Evolutionary conservation across 306 rosid species (phyloP).

Genomic region (Begonia loranthoides): DNA sequence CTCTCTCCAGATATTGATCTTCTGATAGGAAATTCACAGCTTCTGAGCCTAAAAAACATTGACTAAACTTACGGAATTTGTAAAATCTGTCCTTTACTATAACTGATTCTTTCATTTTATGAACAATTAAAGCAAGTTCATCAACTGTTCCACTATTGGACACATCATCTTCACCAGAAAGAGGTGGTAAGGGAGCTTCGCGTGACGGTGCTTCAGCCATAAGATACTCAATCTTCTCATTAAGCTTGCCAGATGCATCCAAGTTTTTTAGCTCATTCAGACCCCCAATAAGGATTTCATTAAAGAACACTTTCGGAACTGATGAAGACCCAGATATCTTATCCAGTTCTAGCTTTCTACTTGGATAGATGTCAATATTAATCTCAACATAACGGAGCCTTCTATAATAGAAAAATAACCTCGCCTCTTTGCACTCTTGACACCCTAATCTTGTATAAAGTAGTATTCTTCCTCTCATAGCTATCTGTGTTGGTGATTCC

Average conservation of each 20-base stretch:
- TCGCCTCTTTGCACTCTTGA: constrained; percentile 53
- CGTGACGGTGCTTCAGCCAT: constrained; percentile 47
- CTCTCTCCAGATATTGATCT: constrained; percentile 90
- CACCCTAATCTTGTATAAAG: constrained; percentile 71
- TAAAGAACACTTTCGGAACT: constrained; percentile 78
- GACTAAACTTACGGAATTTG: constrained; percentile 68
- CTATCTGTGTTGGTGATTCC: constrained; percentile 18
- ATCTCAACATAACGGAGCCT: constrained; percentile 66
- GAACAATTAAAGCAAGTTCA: constrained; percentile 60
- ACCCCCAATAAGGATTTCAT: constrained; percentile 70
- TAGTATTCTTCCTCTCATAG: constrained; percentile 64
- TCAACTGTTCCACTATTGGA: constrained; percentile 50
- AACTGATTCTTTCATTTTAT: constrained; percentile 74
- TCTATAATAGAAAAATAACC: constrained; percentile 49
- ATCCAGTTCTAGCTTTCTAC: constrained; percentile 67
- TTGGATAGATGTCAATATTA: constrained; percentile 64
- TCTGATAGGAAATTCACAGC: constrained; percentile 83
- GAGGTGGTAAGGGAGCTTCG: constrained; percentile 67
- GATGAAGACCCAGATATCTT: constrained; percentile 53
- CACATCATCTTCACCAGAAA: constrained; percentile 78
- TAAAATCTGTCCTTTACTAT: constrained; percentile 52
- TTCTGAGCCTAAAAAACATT: constrained; percentile 66
- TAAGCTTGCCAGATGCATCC: constrained; percentile 57
- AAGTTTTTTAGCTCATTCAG: constrained; percentile 45
- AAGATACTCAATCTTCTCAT: constrained; percentile 73